Percentiles rank a stretch among this genome's conserved stretches.
Conservation (phyloP, 1,139 yeast genomes). For the Pichia sp. region DNA sequence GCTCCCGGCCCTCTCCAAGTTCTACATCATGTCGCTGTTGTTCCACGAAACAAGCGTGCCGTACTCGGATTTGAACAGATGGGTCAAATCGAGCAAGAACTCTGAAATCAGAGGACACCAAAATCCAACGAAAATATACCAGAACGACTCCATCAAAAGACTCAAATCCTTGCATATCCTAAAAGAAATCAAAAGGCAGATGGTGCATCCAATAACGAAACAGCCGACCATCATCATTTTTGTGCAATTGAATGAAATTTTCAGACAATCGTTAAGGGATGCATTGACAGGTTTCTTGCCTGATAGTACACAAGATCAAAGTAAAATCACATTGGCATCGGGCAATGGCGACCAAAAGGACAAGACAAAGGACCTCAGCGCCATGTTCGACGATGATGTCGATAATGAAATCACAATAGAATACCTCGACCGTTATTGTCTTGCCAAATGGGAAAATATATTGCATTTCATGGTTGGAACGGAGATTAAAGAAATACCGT, state of each 20-base stretch:
- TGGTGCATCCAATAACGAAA: slow-evolving; percentile 33
- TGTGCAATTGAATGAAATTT: slow-evolving; percentile 67
- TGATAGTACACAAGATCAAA: slow-evolving; percentile 18
- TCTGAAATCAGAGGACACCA: slow-evolving; percentile 40
- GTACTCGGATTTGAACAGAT: slow-evolving; percentile 64
- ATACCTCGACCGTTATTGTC: slow-evolving; percentile 77
- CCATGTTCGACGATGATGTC: slow-evolving; percentile 34
- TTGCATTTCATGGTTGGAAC: slow-evolving; percentile 98
- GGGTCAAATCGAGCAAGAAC: slow-evolving; percentile 44
- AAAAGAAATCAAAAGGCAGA: slow-evolving; percentile 50
- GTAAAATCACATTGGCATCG: slow-evolving; percentile 9
- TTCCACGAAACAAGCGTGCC: slow-evolving; percentile 77
- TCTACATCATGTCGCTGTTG: slow-evolving; percentile 82
- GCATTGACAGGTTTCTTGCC: slow-evolving; percentile 75
- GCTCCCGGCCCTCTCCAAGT: slow-evolving; percentile 86
- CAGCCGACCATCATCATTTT: slow-evolving; percentile 44
- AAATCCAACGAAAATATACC: slow-evolving; percentile 40
- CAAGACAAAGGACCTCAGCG: slow-evolving; percentile 10
- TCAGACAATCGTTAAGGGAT: slow-evolving; percentile 71
- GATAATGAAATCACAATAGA: slow-evolving; percentile 53
- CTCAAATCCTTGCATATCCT: slow-evolving; percentile 74
- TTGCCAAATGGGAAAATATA: slow-evolving; percentile 91
- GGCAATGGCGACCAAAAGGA: slow-evolving; percentile 1
- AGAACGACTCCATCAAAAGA: slow-evolving; percentile 77
- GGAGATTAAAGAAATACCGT: slow-evolving; percentile 61